phyloP scores from a whole-genome alignment of 352 stramenopile genomes.

The Stephanocyclus meneghinianus region DNA sequence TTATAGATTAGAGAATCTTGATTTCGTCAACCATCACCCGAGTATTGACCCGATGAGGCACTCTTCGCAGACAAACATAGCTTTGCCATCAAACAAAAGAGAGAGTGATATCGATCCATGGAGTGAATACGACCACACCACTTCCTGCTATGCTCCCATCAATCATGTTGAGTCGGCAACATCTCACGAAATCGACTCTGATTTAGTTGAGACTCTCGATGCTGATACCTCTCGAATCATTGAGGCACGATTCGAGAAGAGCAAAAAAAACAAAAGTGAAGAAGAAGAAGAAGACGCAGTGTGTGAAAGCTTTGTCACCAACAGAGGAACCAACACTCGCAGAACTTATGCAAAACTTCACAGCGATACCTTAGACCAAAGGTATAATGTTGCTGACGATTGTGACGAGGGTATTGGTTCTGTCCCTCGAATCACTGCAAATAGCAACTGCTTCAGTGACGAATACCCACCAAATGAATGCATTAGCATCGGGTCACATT shows the following conservation, averaged over 20 bases:
- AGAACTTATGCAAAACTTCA: too few species aligned
- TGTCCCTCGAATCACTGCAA: background rate
- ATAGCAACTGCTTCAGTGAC: background rate
- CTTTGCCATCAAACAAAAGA: slow-evolving; percentile 11
- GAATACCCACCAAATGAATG: slow-evolving; percentile 14
- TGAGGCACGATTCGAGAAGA: slow-evolving; percentile 15
- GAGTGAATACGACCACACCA: background rate
- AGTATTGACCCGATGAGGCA: background rate
- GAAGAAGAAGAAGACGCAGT: background rate
- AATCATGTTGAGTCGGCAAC: background rate
- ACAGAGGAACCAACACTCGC: too few species aligned
- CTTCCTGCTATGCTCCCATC: background rate
- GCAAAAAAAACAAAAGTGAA: background rate
- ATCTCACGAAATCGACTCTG: background rate
- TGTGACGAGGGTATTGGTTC: too few species aligned
- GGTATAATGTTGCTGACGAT: too few species aligned
- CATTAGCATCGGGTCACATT: slow-evolving; percentile 7
- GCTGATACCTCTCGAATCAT: slow-evolving; percentile 30
- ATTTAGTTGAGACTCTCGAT: slow-evolving; percentile 31
- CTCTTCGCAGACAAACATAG: background rate
- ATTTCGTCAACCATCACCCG: slow-evolving; percentile 4
- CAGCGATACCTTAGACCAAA: too few species aligned
- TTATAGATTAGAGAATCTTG: background rate
- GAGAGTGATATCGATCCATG: slow-evolving; percentile 26
- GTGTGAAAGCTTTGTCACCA: too few species aligned